Base-by-base conservation (phyloP, 371 early-diverging fungal genomes). In the Syncephalastrum contaminatum region DNA sequence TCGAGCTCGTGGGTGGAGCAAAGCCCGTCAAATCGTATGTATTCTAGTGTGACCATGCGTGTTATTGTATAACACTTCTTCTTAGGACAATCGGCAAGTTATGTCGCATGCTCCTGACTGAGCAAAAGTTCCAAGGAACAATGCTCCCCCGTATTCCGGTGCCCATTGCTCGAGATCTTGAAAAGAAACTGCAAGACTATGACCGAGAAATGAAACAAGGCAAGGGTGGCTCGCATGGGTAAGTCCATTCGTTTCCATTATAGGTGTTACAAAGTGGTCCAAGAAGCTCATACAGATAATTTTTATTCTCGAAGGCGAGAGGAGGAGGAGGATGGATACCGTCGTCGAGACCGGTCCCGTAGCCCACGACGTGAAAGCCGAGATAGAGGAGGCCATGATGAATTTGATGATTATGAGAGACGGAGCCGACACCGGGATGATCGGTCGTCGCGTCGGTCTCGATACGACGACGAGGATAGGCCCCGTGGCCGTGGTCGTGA, bases 71-170 rank as follows among this genome's bases (percentile, higher is more conserved):
- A 43, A 51, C 49, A 43, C 8, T 21, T 15, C 56, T 18, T 51
- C 8, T 59, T 24, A 19, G 89, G 13, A 89, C 92, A 0, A 89
- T 93, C 58, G 92, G 90, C 13, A 70, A 82, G 44, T 54, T 93
- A 51, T 77, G 81, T 42, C 80, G 80, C 6, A 79, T 78, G 69
- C 69, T 93, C 47, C 60, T 93, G 45, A 84, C 83, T 4, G 87
- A 88, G 7, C 80, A 77, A 61, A 88, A 89, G 65, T 89, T 79
- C 49, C 68, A 78, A 51, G 89, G 88, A 2, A 90, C 91, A n/a
- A 88, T 91, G 63, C 63, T 93, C 42, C 93, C 93, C 19, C 83
- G 93, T 46, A 93, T 93, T 44, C 93, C 93, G 3, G 85, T 91
- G 0, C 86, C 90, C 13, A 86, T 93, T 56, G 88, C 88, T n/a